Evolutionary conservation across 2,329 filamentous ascomycete species (phyloP), one percentile per base, ranked within the genome.

Genomic region (Talaromyces sp.): DNA sequence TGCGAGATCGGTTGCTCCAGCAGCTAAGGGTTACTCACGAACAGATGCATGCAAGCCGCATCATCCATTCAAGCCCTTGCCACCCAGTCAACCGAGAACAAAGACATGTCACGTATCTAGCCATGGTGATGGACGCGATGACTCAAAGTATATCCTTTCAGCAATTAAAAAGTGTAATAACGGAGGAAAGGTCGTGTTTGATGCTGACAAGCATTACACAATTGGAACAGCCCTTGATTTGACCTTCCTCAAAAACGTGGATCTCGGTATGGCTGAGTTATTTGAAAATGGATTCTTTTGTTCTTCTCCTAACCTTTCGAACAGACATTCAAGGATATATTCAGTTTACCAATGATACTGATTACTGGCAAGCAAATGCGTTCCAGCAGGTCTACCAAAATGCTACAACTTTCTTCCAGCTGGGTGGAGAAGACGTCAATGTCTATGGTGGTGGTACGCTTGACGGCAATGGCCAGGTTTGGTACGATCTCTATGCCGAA

Each of bases 341-440:
- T 17, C 75, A 81, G 51, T 89, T 89, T 71, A 82, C 81, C 50
- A 80, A 86, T 46, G 84, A 90, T 65, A 86, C 85, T 1, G 79
- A 83, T 58, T 89, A 89, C 70, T 89, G 87, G 87, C 79, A 86
- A 57, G 78, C 77, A 8, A 79, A 88, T 62, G 77, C 80, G 37
- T 89, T 88, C 76, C 80, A 80, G 50, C 84, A 86, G 22, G 75
- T 73, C 5, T 90, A 83, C 71, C 87, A 89, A 62, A 87, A 88
- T 56, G 80, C 82, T 4, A 85, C 83, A 0, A 83, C 83, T 1
- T 88, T 88, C 75, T 88, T 86, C 77, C 80, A 85, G 65, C 78
- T 87, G 33, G 86, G 86, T 36, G 86, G 86, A 27, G 74, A 80
- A 17, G 85, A 83, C 69, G 82, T 90, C 10, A 86, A 88, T 52